Evolutionary conservation across 108 stramenopile genomes (phyloP).

Genomic region (Mayamaea pseudoterrestris): DNA sequence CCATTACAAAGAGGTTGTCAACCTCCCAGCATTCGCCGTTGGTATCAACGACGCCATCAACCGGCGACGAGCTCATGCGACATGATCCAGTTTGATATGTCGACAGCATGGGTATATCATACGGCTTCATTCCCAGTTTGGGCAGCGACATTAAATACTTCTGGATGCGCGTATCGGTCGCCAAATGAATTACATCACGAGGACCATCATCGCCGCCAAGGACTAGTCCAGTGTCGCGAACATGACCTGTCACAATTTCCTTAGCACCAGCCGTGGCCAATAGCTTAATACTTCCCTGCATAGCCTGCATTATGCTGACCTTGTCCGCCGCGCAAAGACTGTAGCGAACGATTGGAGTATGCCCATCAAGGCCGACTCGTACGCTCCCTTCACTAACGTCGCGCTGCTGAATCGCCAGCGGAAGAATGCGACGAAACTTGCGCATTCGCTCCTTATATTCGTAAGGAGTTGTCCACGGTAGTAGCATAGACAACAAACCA

Average conservation of each 20-base stretch:
- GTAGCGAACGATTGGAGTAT: slow-evolving; percentile 7
- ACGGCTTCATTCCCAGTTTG: neutral
- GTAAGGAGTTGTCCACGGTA: slow-evolving; percentile 25
- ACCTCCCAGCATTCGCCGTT: slow-evolving; percentile 48
- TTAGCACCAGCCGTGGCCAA: slow-evolving; percentile 9
- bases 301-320: slow-evolving; percentile 4
- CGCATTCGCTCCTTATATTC: slow-evolving; percentile 18
- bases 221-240: slow-evolving; percentile 3
- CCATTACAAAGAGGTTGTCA: slow-evolving; percentile 42
- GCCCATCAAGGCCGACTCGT: neutral
- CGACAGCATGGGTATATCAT: slow-evolving; percentile 12
- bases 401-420: slow-evolving; percentile 9
- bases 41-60: slow-evolving; percentile 24
- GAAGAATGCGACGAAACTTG: neutral
- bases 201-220: neutral
- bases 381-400: slow-evolving; percentile 9
- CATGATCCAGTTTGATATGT: slow-evolving; percentile 56
- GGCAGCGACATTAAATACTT: neutral
- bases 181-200: too few species aligned
- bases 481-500: slow-evolving; percentile 17
- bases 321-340: slow-evolving; percentile 3
- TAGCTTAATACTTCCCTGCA: slow-evolving; percentile 2
- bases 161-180: slow-evolving; percentile 1
- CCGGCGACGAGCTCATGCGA: slow-evolving; percentile 25
- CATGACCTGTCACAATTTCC: neutral